These are phyloP conservation scores for Pseudotulostoma volvatum DNA, from an alignment of 495 filamentous ascomycete genomes.

Conservation along the genomic window DNA sequence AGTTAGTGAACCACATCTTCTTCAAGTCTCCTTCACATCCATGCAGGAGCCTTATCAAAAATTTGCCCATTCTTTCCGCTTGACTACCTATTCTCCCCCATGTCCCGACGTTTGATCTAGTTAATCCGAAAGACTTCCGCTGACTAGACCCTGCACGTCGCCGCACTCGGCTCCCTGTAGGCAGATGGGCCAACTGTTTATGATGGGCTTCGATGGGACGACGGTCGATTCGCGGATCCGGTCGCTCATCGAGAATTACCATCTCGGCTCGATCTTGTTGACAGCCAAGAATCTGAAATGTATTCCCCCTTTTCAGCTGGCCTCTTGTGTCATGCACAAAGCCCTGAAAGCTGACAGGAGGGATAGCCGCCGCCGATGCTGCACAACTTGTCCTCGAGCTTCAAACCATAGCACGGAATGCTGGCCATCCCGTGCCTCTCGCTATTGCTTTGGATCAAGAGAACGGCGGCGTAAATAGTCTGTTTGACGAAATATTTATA, in stretches of 20 bases:
- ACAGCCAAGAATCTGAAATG: conserved; percentile 88
- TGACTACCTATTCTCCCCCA: too few species aligned
- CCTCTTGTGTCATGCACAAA: background rate
- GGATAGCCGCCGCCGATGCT: conserved; percentile 66
- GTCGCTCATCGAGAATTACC: conserved; percentile 68
- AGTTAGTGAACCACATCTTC: too few species aligned
- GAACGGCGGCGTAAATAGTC: conserved; percentile 87
- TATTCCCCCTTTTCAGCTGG: conserved; percentile 16
- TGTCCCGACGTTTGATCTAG: too few species aligned
- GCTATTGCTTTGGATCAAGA: conserved; percentile 81
- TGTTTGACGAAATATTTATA: conserved; percentile 82
- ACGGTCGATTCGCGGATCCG: conserved; percentile 73
- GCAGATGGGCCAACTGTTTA: conserved; percentile 76
- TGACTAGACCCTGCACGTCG: conserved; percentile 7
- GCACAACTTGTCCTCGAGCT: conserved; percentile 67
- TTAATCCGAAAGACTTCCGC: background rate
- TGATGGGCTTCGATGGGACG: conserved; percentile 91
- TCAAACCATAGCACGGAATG: conserved; percentile 72
- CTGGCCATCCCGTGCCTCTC: conserved; percentile 70
- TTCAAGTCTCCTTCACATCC: too few species aligned
- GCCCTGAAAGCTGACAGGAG: background rate
- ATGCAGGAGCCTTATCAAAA: background rate
- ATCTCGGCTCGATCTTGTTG: conserved; percentile 67
- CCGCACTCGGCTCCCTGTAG: conserved; percentile 11
- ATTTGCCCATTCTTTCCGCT: background rate